These are phyloP conservation scores for Fusarium coicis DNA, from an alignment of 2,329 filamentous ascomycete genomes.

Conservation along the genomic window DNA sequence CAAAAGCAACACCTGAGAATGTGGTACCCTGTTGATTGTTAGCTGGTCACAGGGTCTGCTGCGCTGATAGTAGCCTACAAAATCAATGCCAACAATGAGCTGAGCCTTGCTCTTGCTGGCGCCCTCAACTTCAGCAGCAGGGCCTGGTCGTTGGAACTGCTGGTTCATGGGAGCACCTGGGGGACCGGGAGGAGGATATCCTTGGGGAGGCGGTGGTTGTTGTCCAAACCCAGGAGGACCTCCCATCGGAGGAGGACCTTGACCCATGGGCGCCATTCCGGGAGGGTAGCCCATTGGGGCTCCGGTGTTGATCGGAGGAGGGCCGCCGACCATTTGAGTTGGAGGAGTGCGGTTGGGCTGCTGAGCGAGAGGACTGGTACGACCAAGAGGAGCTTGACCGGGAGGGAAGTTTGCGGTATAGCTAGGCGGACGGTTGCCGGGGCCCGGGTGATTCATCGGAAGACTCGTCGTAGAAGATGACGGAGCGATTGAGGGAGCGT, in stretches of 20 bases:
- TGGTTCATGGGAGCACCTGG: constrained; percentile 54
- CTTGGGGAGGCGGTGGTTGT: constrained; percentile 50
- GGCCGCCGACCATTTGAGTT: constrained; percentile 70
- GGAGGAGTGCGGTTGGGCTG: constrained; percentile 66
- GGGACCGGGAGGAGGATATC: constrained; percentile 58
- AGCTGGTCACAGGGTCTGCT: constrained; percentile 23
- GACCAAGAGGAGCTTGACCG: constrained; percentile 61
- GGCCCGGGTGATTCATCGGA: constrained; percentile 71
- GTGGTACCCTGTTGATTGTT: constrained; percentile 80
- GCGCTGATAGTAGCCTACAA: constrained; percentile 68
- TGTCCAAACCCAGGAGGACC: constrained; percentile 53
- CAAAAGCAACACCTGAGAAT: constrained; percentile 96
- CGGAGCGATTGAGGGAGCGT: constrained; percentile 51
- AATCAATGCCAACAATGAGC: constrained; percentile 98
- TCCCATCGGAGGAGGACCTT: constrained; percentile 55
- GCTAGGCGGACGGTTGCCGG: constrained; percentile 71
- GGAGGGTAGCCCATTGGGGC: constrained; percentile 71
- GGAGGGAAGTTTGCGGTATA: constrained; percentile 68
- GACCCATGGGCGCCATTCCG: constrained; percentile 57
- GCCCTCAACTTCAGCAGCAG: constrained; percentile 82
- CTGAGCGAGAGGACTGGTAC: constrained; percentile 63
- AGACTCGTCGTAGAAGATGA: constrained; percentile 59
- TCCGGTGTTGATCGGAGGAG: constrained; percentile 74
- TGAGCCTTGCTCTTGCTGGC: constrained; percentile 93
- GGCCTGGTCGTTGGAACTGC: constrained; percentile 57